Evolutionary conservation across 2,329 filamentous ascomycete genomes (phyloP).

Genomic region (Thelonectria rubi): DNA sequence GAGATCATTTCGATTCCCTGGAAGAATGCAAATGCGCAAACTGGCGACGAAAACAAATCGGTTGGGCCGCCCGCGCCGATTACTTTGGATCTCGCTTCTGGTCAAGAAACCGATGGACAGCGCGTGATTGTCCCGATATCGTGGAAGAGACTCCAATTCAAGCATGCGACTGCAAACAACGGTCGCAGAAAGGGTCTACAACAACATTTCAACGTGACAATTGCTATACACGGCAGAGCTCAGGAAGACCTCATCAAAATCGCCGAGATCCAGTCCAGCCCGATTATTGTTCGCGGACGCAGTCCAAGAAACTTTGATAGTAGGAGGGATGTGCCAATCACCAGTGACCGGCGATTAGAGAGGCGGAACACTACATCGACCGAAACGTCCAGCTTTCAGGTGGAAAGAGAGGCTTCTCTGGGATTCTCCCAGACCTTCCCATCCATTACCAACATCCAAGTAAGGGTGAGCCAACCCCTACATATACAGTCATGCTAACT

Average conservation of each 20-base stretch:
- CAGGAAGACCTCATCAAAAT: conserved; percentile 73
- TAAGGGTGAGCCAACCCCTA: conserved; percentile 31
- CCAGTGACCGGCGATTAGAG: conserved; percentile 60
- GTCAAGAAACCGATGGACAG: conserved; percentile 79
- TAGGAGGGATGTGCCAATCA: conserved; percentile 83
- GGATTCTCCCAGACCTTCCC: conserved; percentile 45
- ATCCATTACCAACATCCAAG: conserved; percentile 48
- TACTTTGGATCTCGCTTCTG: conserved; percentile 63
- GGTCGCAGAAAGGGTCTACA: conserved; percentile 92
- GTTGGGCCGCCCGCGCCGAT: conserved; percentile 62
- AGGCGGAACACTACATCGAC: conserved; percentile 53
- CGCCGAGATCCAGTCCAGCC: conserved; percentile 86
- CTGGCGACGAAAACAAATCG: conserved; percentile 60
- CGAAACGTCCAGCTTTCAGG: conserved; percentile 46
- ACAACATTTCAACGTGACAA: conserved; percentile 90
- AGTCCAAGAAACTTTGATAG: conserved; percentile 96
- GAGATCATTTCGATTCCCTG: conserved; percentile 97
- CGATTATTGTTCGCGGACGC: conserved; percentile 93
- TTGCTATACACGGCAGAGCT: conserved; percentile 84
- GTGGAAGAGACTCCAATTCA: conserved; percentile 95
- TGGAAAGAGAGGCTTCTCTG: conserved; percentile 46
- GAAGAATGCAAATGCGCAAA: conserved; percentile 77
- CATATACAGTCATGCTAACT: conserved; percentile 24
- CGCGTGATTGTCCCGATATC: conserved; percentile 84
- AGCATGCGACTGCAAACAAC: conserved; percentile 96